Conservation (phyloP, 169 alveolate species). For the Plasmodium knowlesi region DNA sequence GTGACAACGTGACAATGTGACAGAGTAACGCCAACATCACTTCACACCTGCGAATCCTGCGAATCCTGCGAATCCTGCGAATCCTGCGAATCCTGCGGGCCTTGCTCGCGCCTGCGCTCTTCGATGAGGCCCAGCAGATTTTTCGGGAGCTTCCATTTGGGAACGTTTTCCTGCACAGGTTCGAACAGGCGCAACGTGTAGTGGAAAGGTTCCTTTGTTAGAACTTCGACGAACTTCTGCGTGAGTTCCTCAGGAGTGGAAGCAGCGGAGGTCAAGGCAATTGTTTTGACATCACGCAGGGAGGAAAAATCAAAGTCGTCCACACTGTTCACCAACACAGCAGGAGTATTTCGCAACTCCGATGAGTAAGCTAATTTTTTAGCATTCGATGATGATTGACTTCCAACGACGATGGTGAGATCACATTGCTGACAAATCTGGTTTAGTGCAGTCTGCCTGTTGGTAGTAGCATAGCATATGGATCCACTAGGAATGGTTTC, state of each 20-base stretch:
- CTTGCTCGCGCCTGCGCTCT: constrained; percentile 53
- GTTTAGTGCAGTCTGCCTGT: constrained; percentile 86
- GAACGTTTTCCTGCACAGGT: constrained; percentile 83
- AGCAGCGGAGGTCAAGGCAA: constrained; percentile 87
- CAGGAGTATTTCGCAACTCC: constrained; percentile 68
- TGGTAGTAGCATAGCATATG: constrained; percentile 89
- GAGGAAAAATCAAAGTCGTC: constrained; percentile 79
- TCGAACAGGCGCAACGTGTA: constrained; percentile 75
- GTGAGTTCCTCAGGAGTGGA: constrained; percentile 89
- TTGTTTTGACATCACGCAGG: constrained; percentile 77
- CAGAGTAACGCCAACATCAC: no score
- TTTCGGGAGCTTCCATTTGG: constrained; percentile 88
- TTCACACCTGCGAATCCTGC: no score
- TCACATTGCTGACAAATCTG: constrained; percentile 77
- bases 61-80: no score
- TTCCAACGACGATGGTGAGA: constrained; percentile 85
- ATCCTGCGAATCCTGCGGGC: background rate
- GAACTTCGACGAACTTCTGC: constrained; percentile 71
- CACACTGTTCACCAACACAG: constrained; percentile 78
- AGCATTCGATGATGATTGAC: constrained; percentile 85
- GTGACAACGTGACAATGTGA: no score
- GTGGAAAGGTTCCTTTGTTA: constrained; percentile 76
- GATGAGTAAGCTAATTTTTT: constrained; percentile 85
- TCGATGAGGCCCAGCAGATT: constrained; percentile 78
- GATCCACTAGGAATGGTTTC: constrained; percentile 89